Evolutionary conservation across 495 filamentous ascomycete species (phyloP).

Genomic region (Oidiodendron maius): DNA sequence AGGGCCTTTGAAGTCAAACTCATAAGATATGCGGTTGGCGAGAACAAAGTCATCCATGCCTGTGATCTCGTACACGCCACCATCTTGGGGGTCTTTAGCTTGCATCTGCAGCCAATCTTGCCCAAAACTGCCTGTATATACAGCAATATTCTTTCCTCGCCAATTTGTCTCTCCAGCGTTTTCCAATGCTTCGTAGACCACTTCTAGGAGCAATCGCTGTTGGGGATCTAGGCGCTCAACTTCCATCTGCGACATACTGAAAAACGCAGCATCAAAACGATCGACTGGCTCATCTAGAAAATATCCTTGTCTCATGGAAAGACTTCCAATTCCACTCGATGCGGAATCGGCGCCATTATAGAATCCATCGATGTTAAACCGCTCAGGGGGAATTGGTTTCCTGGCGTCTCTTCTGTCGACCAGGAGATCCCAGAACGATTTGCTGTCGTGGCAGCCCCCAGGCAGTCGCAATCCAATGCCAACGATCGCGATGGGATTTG

Average conservation of each 20-base stretch:
- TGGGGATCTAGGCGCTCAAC: conserved; percentile 26
- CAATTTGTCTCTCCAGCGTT: conserved; percentile 36
- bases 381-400: conserved; percentile 26
- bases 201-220: conserved; percentile 4
- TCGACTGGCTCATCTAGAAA: conserved; percentile 44
- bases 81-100: neutral
- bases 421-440: conserved; percentile 38
- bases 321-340: neutral
- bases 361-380: conserved; percentile 34
- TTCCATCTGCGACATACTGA: conserved; percentile 48
- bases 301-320: conserved; percentile 30
- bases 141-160: conserved; percentile 36
- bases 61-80: conserved; percentile 10
- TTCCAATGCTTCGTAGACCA: conserved; percentile 38
- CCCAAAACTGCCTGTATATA: conserved; percentile 41
- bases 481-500: conserved; percentile 46
- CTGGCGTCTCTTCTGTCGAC: conserved; percentile 30
- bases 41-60: conserved; percentile 28
- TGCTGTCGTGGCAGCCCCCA: conserved; percentile 26
- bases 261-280: conserved; percentile 56
- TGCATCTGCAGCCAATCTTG: conserved; percentile 17
- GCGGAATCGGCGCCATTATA: too few relatives aligned
- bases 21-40: conserved; percentile 26
- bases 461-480: conserved; percentile 46
- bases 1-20: conserved; percentile 26